Base-by-base conservation (phyloP, 768 basidiomycete species). In the Serendipita sp. region DNA sequence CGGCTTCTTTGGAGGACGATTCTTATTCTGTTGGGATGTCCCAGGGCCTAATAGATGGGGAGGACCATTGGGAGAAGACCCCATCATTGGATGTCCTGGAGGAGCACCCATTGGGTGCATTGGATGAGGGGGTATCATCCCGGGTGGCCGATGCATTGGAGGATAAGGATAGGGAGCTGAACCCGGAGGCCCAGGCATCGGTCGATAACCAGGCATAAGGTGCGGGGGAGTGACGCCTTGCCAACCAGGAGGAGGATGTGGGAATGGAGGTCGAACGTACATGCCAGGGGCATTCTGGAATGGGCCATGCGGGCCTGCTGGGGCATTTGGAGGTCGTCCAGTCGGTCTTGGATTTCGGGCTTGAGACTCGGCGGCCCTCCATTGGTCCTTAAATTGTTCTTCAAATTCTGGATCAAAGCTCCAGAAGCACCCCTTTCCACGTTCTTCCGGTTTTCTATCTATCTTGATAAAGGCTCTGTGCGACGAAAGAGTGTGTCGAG, bases 401-500 rank as follows among this genome's bases (percentile, higher is more conserved):
- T 84, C 81, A 71, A 79, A 79, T 64, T 83, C 80, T 48, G 86
- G 85, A 70, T 95, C 93, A 36, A 96, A 78, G 18, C 88, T 86
- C 94, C 94, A 97, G 68, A 92, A 91, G 68, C 86, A 91, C 1
- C 93, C 94, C 73, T 95, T 96, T 7, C 90, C 88, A 66, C 87
- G 81, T 77, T 88, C 90, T 66, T 91, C 88, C 3, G 85, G 83
- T 67, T 85, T 86, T 35, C 90, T 80, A 66, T 93, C 89, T 73
- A 90, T 80, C 74, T 97, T 97, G 73, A 89, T 79, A 76, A 99
- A 99, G 0, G 90, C 91, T 56, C 86, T 84, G 71, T 88, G 86
- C 10, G 91, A 90, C 0, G 93, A 94, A n/a, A 99, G 75, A 72
- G 93, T 94, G 71, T 97, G 93, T 23, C 93, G 87, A 52, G 97